phyloP scores from a whole-genome alignment of 495 filamentous ascomycete species.

The Hypoxylon lienhwacheense region DNA sequence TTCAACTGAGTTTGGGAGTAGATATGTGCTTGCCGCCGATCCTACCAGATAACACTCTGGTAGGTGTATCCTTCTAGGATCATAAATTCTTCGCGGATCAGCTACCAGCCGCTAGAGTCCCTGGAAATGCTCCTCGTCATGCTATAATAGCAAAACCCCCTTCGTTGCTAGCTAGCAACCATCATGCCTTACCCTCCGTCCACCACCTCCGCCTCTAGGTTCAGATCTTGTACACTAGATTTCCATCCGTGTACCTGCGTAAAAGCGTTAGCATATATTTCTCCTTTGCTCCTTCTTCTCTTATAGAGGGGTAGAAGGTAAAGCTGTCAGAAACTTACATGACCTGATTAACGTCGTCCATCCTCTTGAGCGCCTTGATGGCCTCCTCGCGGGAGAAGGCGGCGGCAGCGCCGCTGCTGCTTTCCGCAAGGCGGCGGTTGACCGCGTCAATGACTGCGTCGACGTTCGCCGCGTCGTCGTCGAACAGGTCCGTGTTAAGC shows the following conservation, averaged over 20 bases:
- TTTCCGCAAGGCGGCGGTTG: constrained; percentile 65
- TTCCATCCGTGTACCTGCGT: constrained; percentile 49
- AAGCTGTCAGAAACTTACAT: constrained; percentile 73
- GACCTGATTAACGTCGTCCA: constrained; percentile 84
- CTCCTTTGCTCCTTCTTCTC: background rate
- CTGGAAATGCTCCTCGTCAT: too few relatives aligned
- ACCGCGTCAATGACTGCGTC: constrained; percentile 75
- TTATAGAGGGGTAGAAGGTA: background rate
- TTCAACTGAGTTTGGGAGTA: too few relatives aligned
- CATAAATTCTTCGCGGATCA: too few relatives aligned
- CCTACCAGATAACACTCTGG: too few relatives aligned
- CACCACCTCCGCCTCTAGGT: too few relatives aligned
- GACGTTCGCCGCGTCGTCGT: constrained; percentile 75
- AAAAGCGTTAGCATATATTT: constrained; percentile 33
- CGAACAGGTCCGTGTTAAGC: constrained; percentile 76
- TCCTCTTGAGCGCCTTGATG: constrained; percentile 68
- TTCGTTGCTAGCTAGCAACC: too few relatives aligned
- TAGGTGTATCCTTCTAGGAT: too few relatives aligned
- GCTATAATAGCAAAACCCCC: too few relatives aligned
- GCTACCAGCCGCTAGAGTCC: too few relatives aligned
- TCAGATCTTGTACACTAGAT: constrained; percentile 51
- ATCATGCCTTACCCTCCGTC: too few relatives aligned
- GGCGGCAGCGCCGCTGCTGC: too few relatives aligned
- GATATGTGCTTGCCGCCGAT: too few relatives aligned
- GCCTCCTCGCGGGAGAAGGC: constrained; percentile 74